Base-by-base conservation (phyloP, 805 yeast genomes). In the Myxozyma geophila region DNA sequence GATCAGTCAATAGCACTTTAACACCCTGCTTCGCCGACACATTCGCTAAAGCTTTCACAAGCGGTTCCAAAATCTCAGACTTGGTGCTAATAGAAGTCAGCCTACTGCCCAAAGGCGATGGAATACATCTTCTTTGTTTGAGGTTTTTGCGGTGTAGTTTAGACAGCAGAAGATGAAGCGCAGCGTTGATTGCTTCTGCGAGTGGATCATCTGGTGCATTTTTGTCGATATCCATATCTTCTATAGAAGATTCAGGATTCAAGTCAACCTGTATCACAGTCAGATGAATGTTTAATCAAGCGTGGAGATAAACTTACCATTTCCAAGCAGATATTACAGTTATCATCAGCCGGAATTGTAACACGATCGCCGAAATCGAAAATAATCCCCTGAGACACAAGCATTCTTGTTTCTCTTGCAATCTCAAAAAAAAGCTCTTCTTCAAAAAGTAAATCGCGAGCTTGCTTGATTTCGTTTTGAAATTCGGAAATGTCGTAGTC, bases 381-480 rank as follows among this genome's bases (percentile, higher is more conserved):
- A 17, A 87, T 80, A 3, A 90, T 93, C 59, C 88, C 87, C 68
- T 86, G 85, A 19, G 91, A 84, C 9, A 87, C 82, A 62, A 93
- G 77, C 6, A 80, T 73, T 37, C 87, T 82, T 0, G 96, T 90
- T 75, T 93, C 99, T 67, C 86, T 84, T 28, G 87, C 81, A 60
- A 93, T 76, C 70, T 87, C 92, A 74, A 84, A 85, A 77, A 90
- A 90, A 59, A 93, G 79, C 74, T 93, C 98, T 71, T 90, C 95
- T 72, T 93, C 98, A 77, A 93, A 93, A 7, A 92, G 79, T 63
- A 85, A 83, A 67, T 83, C 86, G 53, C 97, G 81, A 0, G 96
- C 92, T 56, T 78, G 83, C 43, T 83, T 81, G 35, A 93, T 84
- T 70, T 84, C 87, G 80, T 21, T 87, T 81, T 12, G 81, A 76